Evolutionary conservation across 805 yeast species (phyloP).

Genomic region (Helenozyma rhizophorensis): DNA sequence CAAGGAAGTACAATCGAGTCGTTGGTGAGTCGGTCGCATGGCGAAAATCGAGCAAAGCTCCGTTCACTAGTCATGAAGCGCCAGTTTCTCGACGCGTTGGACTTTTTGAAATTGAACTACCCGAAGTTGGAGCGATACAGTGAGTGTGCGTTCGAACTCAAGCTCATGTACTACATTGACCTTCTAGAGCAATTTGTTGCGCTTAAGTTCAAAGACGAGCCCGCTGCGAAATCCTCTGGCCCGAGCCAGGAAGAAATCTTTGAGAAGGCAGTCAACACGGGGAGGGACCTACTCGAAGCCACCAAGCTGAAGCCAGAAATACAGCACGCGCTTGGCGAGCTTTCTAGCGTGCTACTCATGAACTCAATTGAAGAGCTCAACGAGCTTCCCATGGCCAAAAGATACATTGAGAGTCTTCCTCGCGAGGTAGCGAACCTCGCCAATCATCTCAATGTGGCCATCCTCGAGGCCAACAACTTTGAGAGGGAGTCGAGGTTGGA

Average conservation of each 20-base stretch:
- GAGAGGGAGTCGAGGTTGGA: slow-evolving; percentile 28
- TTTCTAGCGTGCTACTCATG: slow-evolving; percentile 9
- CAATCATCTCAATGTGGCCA: slow-evolving; percentile 17
- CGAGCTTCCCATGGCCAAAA: slow-evolving; percentile 8
- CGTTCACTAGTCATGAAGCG: slow-evolving; percentile 3
- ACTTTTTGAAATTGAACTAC: slow-evolving; percentile 4
- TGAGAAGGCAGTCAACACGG: slow-evolving; percentile 14
- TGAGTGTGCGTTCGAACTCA: slow-evolving; percentile 22
- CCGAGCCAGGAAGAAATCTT: slow-evolving; percentile 13
- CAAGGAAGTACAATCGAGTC: no score
- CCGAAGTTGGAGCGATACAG: slow-evolving; percentile 1
- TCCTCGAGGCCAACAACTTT: slow-evolving; percentile 24
- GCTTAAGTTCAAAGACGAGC: slow-evolving; percentile 8
- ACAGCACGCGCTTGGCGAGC: slow-evolving; percentile 4
- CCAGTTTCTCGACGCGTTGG: slow-evolving; percentile 6
- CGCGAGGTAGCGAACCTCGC: slow-evolving; percentile 17
- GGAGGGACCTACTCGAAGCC: slow-evolving; percentile 6
- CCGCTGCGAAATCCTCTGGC: background rate
- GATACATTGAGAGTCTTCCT: slow-evolving; percentile 20
- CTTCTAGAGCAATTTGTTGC: slow-evolving; percentile 21
- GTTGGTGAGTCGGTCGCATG: slow-evolving; percentile 2
- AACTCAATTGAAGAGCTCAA: slow-evolving; percentile 3
- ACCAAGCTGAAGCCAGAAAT: background rate
- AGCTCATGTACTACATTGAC: slow-evolving; percentile 20
- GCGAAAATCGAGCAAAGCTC: slow-evolving; percentile 4